Conservation (phyloP, 163 green algal genomes). For the Chloroidium sp. region DNA sequence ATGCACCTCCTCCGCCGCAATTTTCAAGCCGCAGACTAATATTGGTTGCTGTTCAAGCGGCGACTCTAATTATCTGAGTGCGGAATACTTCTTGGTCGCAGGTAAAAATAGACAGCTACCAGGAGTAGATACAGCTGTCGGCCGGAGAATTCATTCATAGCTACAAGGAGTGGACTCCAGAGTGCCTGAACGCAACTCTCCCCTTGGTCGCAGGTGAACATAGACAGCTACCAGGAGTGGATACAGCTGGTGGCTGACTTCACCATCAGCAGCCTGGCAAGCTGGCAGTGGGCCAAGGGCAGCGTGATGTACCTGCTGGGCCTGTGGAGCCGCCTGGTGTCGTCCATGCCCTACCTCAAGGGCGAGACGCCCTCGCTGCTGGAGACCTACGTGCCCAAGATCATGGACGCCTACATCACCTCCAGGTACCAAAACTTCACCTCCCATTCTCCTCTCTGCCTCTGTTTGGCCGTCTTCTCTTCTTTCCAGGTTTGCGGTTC, state of each 20-base stretch:
- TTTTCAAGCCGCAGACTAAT: background rate
- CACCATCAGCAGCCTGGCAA: conserved; percentile 74
- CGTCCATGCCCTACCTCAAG: conserved; percentile 92
- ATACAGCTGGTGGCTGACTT: conserved; percentile 87
- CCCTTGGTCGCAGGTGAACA: conserved; percentile 45
- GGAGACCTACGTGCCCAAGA: conserved; percentile 84
- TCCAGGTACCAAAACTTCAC: conserved; percentile 23
- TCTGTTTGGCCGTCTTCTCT: too few species aligned
- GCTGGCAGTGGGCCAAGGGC: conserved; percentile 78
- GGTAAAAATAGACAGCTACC: conserved; percentile 81
- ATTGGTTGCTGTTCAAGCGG: background rate
- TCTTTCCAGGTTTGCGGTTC: too few species aligned
- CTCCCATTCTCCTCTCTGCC: too few species aligned
- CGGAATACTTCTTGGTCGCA: conserved; percentile 11
- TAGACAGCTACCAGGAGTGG: conserved; percentile 89
- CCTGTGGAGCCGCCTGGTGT: conserved; percentile 85
- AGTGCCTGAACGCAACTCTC: background rate
- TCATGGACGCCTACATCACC: conserved; percentile 79
- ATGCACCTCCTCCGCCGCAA: background rate
- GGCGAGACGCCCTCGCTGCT: conserved; percentile 81
- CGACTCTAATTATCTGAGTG: too few species aligned
- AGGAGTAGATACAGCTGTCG: conserved; percentile 87
- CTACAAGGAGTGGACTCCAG: background rate
- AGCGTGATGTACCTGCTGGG: conserved; percentile 92
- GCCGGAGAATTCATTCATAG: conserved; percentile 22